These are phyloP conservation scores for Solanum tarijense DNA, from an alignment of 257 asterid species.

Conservation along the genomic window DNA sequence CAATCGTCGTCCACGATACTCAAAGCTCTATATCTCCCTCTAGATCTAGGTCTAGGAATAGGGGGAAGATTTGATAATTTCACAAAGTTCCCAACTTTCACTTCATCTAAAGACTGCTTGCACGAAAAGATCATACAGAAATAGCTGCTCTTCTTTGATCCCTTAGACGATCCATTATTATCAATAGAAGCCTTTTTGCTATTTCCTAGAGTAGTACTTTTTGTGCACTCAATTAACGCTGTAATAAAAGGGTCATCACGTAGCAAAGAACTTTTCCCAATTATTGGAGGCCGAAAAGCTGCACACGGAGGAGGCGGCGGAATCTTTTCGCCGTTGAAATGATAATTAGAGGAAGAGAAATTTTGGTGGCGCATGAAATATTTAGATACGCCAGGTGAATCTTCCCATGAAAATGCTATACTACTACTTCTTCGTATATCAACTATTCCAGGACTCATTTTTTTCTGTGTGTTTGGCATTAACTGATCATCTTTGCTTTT, in stretches of 20 bases:
- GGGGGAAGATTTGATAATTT: conserved; percentile 40
- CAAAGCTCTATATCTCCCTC: conserved; percentile 10
- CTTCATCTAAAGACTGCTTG: conserved; percentile 33
- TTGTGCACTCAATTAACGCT: conserved; percentile 47
- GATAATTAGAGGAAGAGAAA: not conserved
- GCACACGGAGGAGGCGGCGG: not conserved
- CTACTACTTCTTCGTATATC: conserved; percentile 18
- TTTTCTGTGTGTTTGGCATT: not conserved
- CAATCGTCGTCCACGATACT: not conserved
- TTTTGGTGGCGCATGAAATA: conserved; percentile 10
- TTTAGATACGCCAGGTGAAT: conserved; percentile 57
- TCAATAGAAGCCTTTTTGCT: not conserved
- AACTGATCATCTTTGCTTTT: not conserved
- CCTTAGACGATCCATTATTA: not conserved
- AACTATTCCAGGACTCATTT: conserved; percentile 35
- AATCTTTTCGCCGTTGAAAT: not conserved
- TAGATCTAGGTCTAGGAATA: conserved; percentile 17
- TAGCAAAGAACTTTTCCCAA: conserved; percentile 8
- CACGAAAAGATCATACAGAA: conserved; percentile 22
- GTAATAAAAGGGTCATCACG: conserved; percentile 51
- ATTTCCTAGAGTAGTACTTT: not conserved
- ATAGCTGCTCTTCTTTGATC: not conserved
- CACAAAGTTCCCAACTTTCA: conserved; percentile 27
- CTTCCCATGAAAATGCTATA: conserved; percentile 81
- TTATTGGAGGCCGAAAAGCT: not conserved